phyloP scores from a whole-genome alignment of 1,284 basidiomycete species.

The Fomes fomentarius region DNA sequence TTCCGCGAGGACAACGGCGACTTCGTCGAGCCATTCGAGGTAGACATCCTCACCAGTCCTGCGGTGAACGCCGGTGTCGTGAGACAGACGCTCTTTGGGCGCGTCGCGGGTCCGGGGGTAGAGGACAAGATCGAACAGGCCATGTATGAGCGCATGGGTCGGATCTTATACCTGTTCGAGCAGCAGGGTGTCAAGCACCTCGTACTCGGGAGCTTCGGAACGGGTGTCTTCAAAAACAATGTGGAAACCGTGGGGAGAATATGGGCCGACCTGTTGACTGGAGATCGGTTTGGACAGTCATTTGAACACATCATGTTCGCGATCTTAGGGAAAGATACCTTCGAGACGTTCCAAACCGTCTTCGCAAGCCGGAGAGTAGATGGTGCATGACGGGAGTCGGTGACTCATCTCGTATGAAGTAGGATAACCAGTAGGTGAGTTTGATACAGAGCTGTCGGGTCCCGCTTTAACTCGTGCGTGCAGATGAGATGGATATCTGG shows the following conservation, averaged over 20 bases:
- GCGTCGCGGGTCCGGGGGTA: conserved; percentile 40
- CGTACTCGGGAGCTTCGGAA: conserved; percentile 75
- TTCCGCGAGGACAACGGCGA: conserved; percentile 59
- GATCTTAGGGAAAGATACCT: conserved; percentile 58
- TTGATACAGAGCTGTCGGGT: too few relatives aligned
- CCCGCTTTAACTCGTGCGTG: not conserved
- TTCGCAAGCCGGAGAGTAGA: conserved; percentile 29
- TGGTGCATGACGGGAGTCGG: not conserved
- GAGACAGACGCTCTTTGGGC: conserved; percentile 37
- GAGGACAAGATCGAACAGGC: conserved; percentile 53
- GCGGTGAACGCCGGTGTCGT: conserved; percentile 72
- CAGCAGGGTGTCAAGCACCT: conserved; percentile 55
- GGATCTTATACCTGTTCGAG: conserved; percentile 68
- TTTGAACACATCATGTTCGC: conserved; percentile 70
- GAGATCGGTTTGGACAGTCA: conserved; percentile 51
- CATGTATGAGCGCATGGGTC: conserved; percentile 72
- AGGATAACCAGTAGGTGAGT: too few relatives aligned
- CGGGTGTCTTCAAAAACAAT: conserved; percentile 70
- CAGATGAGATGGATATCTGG: not conserved
- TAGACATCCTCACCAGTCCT: conserved; percentile 65
- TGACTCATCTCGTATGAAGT: too few relatives aligned
- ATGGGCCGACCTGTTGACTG: conserved; percentile 52
- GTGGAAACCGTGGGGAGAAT: conserved; percentile 44
- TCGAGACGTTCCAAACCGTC: conserved; percentile 47
- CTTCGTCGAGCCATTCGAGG: conserved; percentile 55